phyloP scores from a whole-genome alignment of 768 basidiomycete genomes.

The Bullera alba region DNA sequence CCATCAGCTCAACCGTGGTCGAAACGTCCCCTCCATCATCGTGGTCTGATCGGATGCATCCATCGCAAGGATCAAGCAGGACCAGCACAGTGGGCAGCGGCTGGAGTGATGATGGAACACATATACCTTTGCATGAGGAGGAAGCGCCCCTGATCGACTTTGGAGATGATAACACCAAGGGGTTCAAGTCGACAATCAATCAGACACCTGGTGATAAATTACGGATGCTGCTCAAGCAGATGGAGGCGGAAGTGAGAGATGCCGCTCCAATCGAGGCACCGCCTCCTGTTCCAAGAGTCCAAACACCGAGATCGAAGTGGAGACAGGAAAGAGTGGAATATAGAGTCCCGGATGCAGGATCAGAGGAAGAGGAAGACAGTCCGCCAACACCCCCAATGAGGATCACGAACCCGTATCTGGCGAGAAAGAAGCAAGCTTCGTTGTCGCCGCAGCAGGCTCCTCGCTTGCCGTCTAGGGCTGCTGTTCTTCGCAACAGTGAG shows the following conservation, averaged over 20 bases:
- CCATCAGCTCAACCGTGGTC: background rate
- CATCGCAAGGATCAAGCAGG: background rate
- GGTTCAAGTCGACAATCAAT: background rate
- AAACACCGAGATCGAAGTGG: background rate
- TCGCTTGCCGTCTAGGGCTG: background rate
- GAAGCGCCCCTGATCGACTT: slow-evolving; percentile 7
- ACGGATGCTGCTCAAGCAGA: slow-evolving; percentile 4
- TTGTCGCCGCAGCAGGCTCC: background rate
- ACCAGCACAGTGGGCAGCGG: background rate
- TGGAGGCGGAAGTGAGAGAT: slow-evolving; percentile 4
- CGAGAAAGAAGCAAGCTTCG: background rate
- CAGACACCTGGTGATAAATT: slow-evolving; percentile 6
- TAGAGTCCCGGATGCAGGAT: too few species aligned
- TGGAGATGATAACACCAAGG: background rate
- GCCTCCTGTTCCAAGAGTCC: background rate
- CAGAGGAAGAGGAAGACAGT: slow-evolving; percentile 5
- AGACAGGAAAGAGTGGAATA: background rate
- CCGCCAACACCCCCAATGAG: slow-evolving; percentile 5
- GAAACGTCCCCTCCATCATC: background rate
- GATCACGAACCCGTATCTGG: slow-evolving; percentile 2
- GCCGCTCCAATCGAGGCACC: background rate
- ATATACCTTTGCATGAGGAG: background rate
- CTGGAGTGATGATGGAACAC: background rate
- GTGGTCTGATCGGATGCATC: background rate
- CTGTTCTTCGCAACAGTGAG: background rate